Base-by-base conservation (phyloP, 2,329 filamentous ascomycete species). In the Epicoccum nigrum region DNA sequence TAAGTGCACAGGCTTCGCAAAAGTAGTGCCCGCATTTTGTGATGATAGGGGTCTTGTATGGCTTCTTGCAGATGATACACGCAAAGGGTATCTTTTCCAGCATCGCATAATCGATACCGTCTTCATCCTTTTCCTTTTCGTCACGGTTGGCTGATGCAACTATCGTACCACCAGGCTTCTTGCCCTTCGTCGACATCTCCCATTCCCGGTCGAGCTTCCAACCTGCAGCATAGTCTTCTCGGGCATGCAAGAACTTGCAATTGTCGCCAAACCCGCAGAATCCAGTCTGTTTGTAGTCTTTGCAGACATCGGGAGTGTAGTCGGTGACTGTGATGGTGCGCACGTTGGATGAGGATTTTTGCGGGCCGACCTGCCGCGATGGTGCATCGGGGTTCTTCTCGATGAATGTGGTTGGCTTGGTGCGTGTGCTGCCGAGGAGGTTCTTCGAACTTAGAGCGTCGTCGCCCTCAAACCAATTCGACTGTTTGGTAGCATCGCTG, bases 1-100 rank as follows among this genome's bases (percentile, higher is more conserved):
- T 86, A 63, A 97, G 77, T 20, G 94, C 94, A 73, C 94, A 99
- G 1, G 83, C 80, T 72, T 97, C 89, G 70, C 94, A 99, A 69
- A 97, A 97, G 73, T 97, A 97, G 72, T 99, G 94, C 0, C 91
- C 89, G 62, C 94, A 99, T 59, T 91, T 88, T 11, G 94, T 97
- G 19, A 93, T 78, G 11, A 97, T 83, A 0, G 94, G 93, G 50
- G 84, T 81, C 64, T 85, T 88, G 74, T 96, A 97, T 1, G 86
- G 74, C 30, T 85, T 83, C 64, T 87, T 86, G 79, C 92, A 97
- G 55, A 96, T 90, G 58, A 96, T 84, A 72, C 92, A 97, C 1
- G 85, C 89, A 69, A 96, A 96, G 0, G 92, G 92, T 17, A 96
- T 96, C 64, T 86, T 88, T 69, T 92, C 86, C 42, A 96, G 76